Evolutionary conservation across 148 eudicot species (phyloP), one percentile per base, ranked within the genome.

Genomic region (Arctostaphylos glauca): DNA sequence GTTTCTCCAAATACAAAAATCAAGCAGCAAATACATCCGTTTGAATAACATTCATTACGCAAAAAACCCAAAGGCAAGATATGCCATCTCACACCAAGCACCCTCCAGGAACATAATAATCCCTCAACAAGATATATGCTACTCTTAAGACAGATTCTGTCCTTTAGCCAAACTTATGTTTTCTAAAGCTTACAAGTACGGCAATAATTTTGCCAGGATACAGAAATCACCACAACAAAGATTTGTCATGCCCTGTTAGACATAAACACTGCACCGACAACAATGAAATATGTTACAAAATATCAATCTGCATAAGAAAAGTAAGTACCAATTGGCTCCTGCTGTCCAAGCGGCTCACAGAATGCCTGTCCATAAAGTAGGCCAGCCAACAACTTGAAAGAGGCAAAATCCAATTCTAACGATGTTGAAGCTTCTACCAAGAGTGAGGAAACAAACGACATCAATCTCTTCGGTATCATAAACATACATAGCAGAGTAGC

Each of bases 21-120:
- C 71, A 66, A 66, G 71, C 71, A 66, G 16, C 14, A 23, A 66
- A 66, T 10, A 66, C 71, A 66, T 66, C 71, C 3, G 71, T 66
- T 25, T 25, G 41, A 66, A 25, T 25, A 66, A 23, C 71, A 66
- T 19, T 66, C 14, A 3, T 66, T 23, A 10, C 2, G 6, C 71
- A 66, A 25, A 66, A 66, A 25, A 21, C 68, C 21, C 25, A 62
- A 1, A 31, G 38, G 38, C 31, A 62, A 62, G 68, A 21, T 23
- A 23, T 62, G 9, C 67, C 68, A 62, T 62, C 68, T 21, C 13
- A 62, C 68, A 9, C 25, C 10, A 62, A 62, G 68, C 38, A 23
- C 38, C 68, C 68, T 21, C 68, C 3, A 62, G 68, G 38, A 23
- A 62, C 13, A 62, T 19, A 23, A 62, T 62, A 62, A 23, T 38